Base-by-base conservation (phyloP, 495 filamentous ascomycete genomes). In the Aspergillus avenaceus region DNA sequence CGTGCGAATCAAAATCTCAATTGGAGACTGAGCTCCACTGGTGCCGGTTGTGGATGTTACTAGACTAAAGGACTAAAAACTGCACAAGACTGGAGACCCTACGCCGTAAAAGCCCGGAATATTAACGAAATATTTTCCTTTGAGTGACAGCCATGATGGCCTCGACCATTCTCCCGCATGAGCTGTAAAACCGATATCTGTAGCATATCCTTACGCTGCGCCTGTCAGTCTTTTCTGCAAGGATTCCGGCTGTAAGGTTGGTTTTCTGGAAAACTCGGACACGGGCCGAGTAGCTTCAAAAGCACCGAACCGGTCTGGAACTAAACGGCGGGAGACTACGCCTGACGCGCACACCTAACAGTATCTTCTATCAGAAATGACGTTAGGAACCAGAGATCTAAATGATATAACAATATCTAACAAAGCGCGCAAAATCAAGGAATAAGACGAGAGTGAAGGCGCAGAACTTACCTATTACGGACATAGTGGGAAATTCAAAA, bases 11-110 rank as follows among this genome's bases (percentile, higher is more conserved):
- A 47, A 24, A 47, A 34, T n/a, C 36, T 28, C 25, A 11, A 5
- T 18, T 41, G 9, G 22, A 47, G 42, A 53, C n/a, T 47, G 31
- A 53, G 44, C 34, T 53, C 50, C 50, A 53, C 50, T 19, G 29
- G 27, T 18, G 7, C 28, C 40, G n/a, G 48, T 8, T 23, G 49
- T 43, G 49, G 41, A 36, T 36, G 32, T 45, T 36, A 36, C 50
- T 46, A 53, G n/a, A 32, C 36, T 26, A 16, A 47, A 8, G 16
- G 19, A 37, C 45, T 47, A 45, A 27, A 14, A 5, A 37, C 44
- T 46, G 44, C 44, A 36, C 21, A n/a, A 5, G 28, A 36, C 45
- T 47, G 31, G 45, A 47, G 31, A n/a, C n/a, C n/a, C n/a, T n/a
- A n/a, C n/a, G n/a, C n/a, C n/a, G n/a, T n/a, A n/a, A 36, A 47